These are phyloP conservation scores for Chalciporus piperatus DNA, from an alignment of 768 basidiomycete species.

Conservation along the genomic window DNA sequence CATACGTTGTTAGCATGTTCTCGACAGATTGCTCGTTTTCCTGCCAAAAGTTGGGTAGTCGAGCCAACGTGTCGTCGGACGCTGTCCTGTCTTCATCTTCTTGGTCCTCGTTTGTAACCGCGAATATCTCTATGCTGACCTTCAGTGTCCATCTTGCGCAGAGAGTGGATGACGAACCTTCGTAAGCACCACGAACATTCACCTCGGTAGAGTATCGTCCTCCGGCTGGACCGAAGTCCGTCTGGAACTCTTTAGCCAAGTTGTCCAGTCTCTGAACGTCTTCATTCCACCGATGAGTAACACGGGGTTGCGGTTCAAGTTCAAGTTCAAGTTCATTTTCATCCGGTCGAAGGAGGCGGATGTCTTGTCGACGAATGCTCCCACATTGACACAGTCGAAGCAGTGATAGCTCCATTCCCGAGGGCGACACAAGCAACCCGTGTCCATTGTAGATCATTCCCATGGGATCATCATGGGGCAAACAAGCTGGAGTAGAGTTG, in stretches of 20 bases:
- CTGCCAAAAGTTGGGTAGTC: slow-evolving; percentile 57
- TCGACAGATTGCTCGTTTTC: slow-evolving; percentile 45
- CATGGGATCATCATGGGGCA: slow-evolving; percentile 32
- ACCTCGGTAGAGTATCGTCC: slow-evolving; percentile 43
- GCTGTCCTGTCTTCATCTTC: slow-evolving; percentile 37
- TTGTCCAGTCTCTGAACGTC: slow-evolving; percentile 39
- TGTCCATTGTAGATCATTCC: slow-evolving; percentile 31
- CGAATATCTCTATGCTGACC: slow-evolving; percentile 39
- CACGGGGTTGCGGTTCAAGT: background rate
- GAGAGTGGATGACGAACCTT: slow-evolving; percentile 41
- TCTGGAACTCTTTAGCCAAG: slow-evolving; percentile 21
- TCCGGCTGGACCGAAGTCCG: slow-evolving; percentile 45
- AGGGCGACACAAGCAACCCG: slow-evolving; percentile 30
- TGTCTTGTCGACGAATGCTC: slow-evolving; percentile 42
- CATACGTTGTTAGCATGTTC: slow-evolving; percentile 61
- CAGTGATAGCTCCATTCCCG: slow-evolving; percentile 32
- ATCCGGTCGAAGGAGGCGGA: slow-evolving; percentile 24
- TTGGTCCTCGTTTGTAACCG: slow-evolving; percentile 22
- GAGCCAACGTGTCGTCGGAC: slow-evolving; percentile 49
- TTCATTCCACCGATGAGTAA: slow-evolving; percentile 36
- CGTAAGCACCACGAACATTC: slow-evolving; percentile 52
- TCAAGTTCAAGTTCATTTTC: slow-evolving; percentile 9
- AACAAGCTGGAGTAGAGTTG: slow-evolving; percentile 38
- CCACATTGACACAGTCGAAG: slow-evolving; percentile 50
- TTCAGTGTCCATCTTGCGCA: slow-evolving; percentile 10